phyloP scores from a whole-genome alignment of 768 basidiomycete species.

The Psilocybe cubensis region DNA sequence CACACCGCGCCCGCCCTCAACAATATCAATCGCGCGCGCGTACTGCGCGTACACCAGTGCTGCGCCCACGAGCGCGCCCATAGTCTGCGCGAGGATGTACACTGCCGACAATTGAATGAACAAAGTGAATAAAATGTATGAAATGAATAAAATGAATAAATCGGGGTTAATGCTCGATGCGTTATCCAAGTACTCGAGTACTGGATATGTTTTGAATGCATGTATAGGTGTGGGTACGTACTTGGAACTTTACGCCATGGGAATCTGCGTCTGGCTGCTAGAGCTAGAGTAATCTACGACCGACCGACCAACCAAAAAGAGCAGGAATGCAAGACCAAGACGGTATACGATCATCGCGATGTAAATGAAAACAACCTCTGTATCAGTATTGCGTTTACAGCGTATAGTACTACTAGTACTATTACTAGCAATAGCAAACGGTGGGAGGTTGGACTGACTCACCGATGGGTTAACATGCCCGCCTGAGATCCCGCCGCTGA shows the following conservation, averaged over 20 bases:
- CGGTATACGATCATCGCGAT: no score
- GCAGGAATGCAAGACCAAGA: no score
- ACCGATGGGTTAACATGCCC: constrained; percentile 82
- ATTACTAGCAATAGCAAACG: no score
- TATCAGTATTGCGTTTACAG: no score
- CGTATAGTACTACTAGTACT: no score
- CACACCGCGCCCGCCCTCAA: constrained; percentile 56
- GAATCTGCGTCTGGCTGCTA: constrained; percentile 73
- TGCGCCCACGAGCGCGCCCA: constrained; percentile 66
- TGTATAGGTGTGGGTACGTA: no score
- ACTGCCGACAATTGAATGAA: constrained; percentile 16
- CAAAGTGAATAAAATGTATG: no score
- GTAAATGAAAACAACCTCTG: no score
- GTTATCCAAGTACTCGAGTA: no score
- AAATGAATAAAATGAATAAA: no score
- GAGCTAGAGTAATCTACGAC: constrained; percentile 65
- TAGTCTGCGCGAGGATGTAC: constrained; percentile 51
- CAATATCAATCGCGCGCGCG: constrained; percentile 66
- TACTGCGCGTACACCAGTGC: constrained; percentile 67
- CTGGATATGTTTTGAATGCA: no score
- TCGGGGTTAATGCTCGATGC: no score
- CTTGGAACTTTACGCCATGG: constrained; percentile 82
- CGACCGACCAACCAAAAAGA: background rate
- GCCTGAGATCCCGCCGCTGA: constrained; percentile 66
- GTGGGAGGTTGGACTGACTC: constrained; percentile 16